Evolutionary conservation across 352 stramenopile species (phyloP).

Genomic region (Blastocystis sp.): DNA sequence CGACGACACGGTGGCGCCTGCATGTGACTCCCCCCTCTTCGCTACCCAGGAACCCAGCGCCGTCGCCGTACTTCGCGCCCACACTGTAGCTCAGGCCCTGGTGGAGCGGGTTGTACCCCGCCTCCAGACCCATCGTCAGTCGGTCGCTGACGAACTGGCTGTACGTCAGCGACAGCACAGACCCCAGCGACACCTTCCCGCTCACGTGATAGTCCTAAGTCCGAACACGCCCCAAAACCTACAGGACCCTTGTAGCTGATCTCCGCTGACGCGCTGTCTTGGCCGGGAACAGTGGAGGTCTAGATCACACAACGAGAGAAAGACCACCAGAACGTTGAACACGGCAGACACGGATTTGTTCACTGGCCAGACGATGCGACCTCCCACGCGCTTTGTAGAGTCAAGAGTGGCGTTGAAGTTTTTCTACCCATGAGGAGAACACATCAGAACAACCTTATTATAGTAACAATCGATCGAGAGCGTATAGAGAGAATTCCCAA

Average conservation of each 20-base stretch:
- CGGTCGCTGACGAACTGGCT: conserved; percentile 11
- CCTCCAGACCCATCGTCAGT: conserved; percentile 22
- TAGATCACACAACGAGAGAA: background rate
- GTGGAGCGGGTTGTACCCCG: background rate
- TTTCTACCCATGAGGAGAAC: background rate
- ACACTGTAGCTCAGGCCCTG: background rate
- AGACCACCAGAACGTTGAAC: background rate
- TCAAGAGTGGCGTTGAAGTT: conserved; percentile 47
- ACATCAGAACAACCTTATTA: background rate
- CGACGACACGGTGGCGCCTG: background rate
- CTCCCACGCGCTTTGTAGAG: background rate
- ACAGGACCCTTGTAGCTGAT: conserved; percentile 1
- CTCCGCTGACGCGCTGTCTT: background rate
- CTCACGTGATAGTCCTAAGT: conserved; percentile 20
- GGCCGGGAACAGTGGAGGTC: background rate
- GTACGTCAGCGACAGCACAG: background rate
- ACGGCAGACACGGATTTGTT: background rate
- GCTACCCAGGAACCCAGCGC: background rate
- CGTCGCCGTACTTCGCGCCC: background rate
- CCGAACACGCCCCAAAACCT: background rate
- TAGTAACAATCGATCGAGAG: conserved; percentile 18
- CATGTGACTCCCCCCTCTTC: no score
- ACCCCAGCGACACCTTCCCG: background rate
- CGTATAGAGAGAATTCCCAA: conserved; percentile 51
- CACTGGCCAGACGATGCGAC: background rate